These are phyloP conservation scores for Spergularia bocconei DNA, from an alignment of 148 eudicot genomes.

Conservation along the genomic window DNA sequence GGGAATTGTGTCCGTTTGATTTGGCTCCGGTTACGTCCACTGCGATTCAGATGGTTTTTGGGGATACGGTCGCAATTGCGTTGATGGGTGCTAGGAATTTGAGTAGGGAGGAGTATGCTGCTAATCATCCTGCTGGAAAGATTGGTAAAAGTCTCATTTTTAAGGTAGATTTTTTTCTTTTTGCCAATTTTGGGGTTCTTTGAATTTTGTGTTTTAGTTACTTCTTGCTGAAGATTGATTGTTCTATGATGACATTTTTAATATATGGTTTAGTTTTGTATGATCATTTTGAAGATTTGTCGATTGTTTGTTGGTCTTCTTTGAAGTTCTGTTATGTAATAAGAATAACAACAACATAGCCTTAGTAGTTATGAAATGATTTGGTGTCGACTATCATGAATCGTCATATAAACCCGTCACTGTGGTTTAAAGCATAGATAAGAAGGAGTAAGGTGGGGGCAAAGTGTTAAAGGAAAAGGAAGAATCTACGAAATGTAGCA, in stretches of 20 bases:
- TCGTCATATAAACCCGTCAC: no score
- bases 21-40: conserved; percentile 92
- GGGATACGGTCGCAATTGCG: conserved; percentile 91
- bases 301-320: not conserved
- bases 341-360: no score
- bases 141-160: conserved; percentile 91
- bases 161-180: conserved; percentile 48
- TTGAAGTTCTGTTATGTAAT: not conserved
- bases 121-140: conserved; percentile 93
- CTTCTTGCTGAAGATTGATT: not conserved
- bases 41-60: conserved; percentile 99
- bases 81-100: conserved; percentile 82
- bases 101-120: conserved; percentile 76
- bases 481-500: not conserved
- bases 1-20: conserved; percentile 95
- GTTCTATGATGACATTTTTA: no score
- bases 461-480: no score
- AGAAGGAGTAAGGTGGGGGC: no score
- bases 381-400: no score
- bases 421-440: no score
- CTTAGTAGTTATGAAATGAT: no score
- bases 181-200: not conserved
- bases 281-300: not conserved
- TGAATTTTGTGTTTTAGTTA: not conserved
- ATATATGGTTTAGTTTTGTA: no score